A percentile compares a stretch with the other conserved stretches of the same genome.
phyloP scores from a whole-genome alignment of 2,329 filamentous ascomycete species.

The Sclerotinia spermophila region DNA sequence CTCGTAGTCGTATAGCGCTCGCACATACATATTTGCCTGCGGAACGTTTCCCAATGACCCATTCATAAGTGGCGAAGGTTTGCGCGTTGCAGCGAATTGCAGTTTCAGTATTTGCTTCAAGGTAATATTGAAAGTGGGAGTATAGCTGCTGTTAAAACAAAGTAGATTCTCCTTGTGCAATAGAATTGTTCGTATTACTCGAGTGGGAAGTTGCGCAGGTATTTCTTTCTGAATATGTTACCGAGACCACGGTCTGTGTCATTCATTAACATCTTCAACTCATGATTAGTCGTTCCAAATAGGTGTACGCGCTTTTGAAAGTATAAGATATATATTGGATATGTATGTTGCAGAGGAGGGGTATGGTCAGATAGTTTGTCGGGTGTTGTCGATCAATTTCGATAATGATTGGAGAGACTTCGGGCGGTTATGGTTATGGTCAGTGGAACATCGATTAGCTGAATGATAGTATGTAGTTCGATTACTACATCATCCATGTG shows the following conservation, averaged over 20 bases:
- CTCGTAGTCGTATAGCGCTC: slow-evolving; percentile 95
- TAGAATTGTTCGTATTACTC: slow-evolving; percentile 22
- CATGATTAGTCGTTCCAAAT: slow-evolving; percentile 12
- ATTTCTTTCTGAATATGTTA: slow-evolving; percentile 17
- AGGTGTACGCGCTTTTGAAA: slow-evolving; percentile 10
- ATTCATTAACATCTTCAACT: slow-evolving; percentile 22
- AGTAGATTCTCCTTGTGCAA: slow-evolving; percentile 21
- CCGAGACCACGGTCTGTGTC: slow-evolving; percentile 18
- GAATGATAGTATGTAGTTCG: not conserved
- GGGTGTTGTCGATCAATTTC: slow-evolving; percentile 14
- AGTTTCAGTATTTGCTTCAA: slow-evolving; percentile 23
- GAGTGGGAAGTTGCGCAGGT: slow-evolving; percentile 12
- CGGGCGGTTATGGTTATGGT: slow-evolving; percentile 20
- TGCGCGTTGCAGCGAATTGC: slow-evolving; percentile 27
- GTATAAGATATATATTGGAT: slow-evolving; percentile 4
- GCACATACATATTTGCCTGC: slow-evolving; percentile 77
- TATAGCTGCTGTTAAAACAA: slow-evolving; percentile 23
- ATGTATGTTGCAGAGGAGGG: slow-evolving; percentile 12
- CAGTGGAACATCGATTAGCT: slow-evolving; percentile 16
- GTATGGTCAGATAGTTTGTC: slow-evolving; percentile 9
- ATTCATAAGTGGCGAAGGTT: slow-evolving; percentile 50
- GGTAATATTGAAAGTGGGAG: slow-evolving; percentile 21
- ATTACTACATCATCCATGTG: not conserved
- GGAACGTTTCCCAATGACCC: slow-evolving; percentile 57
- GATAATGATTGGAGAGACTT: slow-evolving; percentile 5